Base-by-base conservation (phyloP, 352 stramenopile genomes). In the Phytopythium montanum region DNA sequence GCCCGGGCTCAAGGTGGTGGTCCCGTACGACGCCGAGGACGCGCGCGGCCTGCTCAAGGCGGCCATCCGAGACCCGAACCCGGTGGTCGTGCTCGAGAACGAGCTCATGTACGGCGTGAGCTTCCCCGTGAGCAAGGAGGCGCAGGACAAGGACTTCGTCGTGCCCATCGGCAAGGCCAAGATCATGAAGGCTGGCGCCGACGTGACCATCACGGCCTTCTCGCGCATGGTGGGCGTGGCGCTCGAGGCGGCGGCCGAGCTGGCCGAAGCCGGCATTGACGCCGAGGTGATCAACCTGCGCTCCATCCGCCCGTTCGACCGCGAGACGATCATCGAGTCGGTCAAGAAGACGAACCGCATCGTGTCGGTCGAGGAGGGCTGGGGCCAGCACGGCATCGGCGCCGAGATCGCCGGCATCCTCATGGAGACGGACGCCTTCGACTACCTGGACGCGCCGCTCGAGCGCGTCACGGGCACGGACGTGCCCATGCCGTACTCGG, bases 151-250 rank as follows among this genome's bases (percentile, higher is more conserved):
- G 64, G 98, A 99, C 79, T 99, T 98, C 68, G 72, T 99, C 21
- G 86, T 99, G 26, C 92, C 96, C 25, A 98, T 99, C 65, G 97
- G 97, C 61, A 99, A 99, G 88, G 97, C 97, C 65, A 99, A 99
- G 84, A 97, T 99, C 70, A 98, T 99, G 87, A 92, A 93, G 82
- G 61, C 66, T 5, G 98, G 98, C 66, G 95, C 87, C 50, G 97
- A 99, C 81, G 93, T 99, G 53, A 99, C 98, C 18, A 96, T 99
- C 50, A 94, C 99, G 39, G 88, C 97, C 26, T 99, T 99, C 73
- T 98, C 92, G 49, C 97, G 97, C 71, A 95, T 96, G 80, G 97
- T 99, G 44, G 97, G 96, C 16, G 75, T 96, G 55, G 90, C 92
- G n/a, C 81, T 99, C 46, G 95, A 99, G 72, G 97, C 97, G 44